Evolutionary conservation across 139 green algal species (phyloP).

Genomic region (Gonium pectorale): DNA sequence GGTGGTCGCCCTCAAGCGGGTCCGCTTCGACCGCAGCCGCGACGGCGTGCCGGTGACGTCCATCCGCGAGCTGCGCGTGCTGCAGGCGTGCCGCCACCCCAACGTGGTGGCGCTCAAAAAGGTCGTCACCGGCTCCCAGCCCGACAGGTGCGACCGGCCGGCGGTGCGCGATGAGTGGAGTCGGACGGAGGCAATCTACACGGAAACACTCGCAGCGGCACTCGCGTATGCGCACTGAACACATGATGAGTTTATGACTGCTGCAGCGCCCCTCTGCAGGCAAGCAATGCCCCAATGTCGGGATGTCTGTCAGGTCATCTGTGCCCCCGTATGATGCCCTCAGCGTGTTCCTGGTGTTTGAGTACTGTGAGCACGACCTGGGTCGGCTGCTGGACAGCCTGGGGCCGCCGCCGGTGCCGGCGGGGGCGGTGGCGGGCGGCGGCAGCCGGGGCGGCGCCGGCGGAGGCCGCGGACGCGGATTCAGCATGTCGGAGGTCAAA

Average conservation of each 20-base stretch:
- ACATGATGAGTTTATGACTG: no score
- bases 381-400: conserved; percentile 78
- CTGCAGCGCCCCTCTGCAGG: no score
- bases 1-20: conserved; percentile 86
- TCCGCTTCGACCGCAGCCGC: conserved; percentile 68
- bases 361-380: conserved; percentile 88
- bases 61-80: conserved; percentile 80
- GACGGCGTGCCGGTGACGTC: conserved; percentile 83
- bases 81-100: conserved; percentile 77
- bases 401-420: conserved; percentile 4
- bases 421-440: no score
- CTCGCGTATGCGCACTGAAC: no score
- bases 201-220: no score
- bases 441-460: no score
- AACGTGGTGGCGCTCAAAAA: conserved; percentile 83
- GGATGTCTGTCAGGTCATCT: no score
- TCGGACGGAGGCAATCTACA: no score
- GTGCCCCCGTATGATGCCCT: no score
- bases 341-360: conserved; percentile 90
- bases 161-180: no score
- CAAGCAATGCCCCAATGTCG: no score
- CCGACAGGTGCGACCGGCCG: conserved; percentile 60
- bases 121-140: conserved; percentile 80
- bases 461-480: conserved; percentile 28
- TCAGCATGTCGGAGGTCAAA: conserved; percentile 78